phyloP scores from a whole-genome alignment of 2,329 filamentous ascomycete genomes.

The Colletotrichum paranaense region DNA sequence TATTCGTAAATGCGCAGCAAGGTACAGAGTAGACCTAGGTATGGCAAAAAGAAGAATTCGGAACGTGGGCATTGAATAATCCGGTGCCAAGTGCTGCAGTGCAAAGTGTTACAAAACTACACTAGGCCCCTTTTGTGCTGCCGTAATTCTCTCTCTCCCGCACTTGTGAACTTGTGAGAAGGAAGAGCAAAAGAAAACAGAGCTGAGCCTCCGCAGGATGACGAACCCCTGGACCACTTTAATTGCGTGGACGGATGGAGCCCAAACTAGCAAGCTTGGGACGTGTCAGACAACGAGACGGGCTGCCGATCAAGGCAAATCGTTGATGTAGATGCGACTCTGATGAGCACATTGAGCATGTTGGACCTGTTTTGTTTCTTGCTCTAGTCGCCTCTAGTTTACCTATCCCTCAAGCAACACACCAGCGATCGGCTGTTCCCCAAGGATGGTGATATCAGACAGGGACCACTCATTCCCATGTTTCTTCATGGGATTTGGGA shows the following conservation, averaged over 20 bases:
- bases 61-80: conserved; percentile 20
- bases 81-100: conserved; percentile 4
- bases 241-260: conserved; percentile 29
- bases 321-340: conserved; percentile 6
- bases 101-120: not conserved
- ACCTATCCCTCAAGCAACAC: conserved; percentile 14
- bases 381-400: not conserved
- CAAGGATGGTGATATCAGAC: not conserved
- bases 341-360: not conserved
- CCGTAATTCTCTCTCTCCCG: not conserved
- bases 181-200: not conserved
- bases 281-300: conserved; percentile 19
- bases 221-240: conserved; percentile 32
- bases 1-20: not conserved
- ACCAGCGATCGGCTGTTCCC: conserved; percentile 11
- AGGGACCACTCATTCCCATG: not conserved
- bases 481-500: not conserved
- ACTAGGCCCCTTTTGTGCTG: not conserved
- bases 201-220: conserved; percentile 35
- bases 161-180: not conserved
- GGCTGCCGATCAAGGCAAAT: conserved; percentile 28
- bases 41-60: not conserved
- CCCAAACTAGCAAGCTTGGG: conserved; percentile 26
- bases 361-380: not conserved
- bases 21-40: no score